Base-by-base conservation (phyloP, 805 yeast species). In the Hanseniaspora valbyensis region DNA sequence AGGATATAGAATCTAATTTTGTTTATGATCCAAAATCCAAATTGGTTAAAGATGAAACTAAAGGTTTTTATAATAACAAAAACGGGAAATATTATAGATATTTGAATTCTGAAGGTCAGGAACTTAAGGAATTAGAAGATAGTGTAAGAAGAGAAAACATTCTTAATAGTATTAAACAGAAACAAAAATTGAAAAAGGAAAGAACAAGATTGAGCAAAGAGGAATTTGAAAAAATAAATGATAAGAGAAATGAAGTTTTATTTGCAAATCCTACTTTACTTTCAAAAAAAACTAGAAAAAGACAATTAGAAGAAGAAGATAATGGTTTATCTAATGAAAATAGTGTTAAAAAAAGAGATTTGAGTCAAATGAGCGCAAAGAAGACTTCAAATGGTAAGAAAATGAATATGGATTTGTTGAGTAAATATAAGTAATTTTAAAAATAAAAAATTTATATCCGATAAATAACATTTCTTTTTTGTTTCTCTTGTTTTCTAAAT, bases 31-130 rank as follows among this genome's bases (percentile, higher is more conserved):
- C 57, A 71, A 81, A 3, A 65, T 81, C 60, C 21, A 66, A 54
- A 49, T 54, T 64, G 13, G 62, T 68, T 42, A 62, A 68, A 45
- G 65, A 64, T 45, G 68, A 64, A 18, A 53, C 57, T 2, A 55
- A 64, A 1, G 72, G 72, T 14, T 58, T 60, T 33, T 57, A 61
- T 24, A 67, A 69, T 54, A 66, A 74, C 57, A 57, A 68, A 52
- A 54, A 69, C 18, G 66, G 68, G 22, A 71, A 74, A 61, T 81
- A 75, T 64, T 81, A 74, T 19, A 69, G 78, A 30, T 72, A 74
- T 55, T 59, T 71, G 42, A 70, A 73, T 2, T 82, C 80, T 5
- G 83, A 80, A 54, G 83, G 82, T 9, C 62, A 66, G 18, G 75
- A 75, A 51, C 69, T 76, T 13, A 44, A 44, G 22, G 44, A 46